Conservation (phyloP, 129 eudicot species). For the Flaveria brownii region DNA sequence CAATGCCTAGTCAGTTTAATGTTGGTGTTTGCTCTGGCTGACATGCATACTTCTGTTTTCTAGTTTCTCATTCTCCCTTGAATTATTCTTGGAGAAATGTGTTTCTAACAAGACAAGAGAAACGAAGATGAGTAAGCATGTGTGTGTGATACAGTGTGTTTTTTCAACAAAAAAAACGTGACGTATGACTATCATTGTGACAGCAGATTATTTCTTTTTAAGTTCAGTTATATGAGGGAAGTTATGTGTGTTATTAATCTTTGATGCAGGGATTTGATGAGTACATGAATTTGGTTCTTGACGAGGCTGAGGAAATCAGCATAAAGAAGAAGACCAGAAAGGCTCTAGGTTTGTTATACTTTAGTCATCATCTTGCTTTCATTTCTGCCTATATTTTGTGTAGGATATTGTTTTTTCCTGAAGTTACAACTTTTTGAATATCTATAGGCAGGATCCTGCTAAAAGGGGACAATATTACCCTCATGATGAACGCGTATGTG, state of each 20-base stretch:
- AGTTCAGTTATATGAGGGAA: neutral
- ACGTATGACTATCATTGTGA: neutral
- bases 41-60: neutral
- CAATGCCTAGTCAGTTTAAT: neutral
- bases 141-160: neutral
- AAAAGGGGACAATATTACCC: constrained; percentile 72
- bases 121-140: neutral
- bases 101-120: neutral
- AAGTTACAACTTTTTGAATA: constrained; percentile 5
- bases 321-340: constrained; percentile 75
- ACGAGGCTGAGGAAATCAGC: constrained; percentile 82
- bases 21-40: neutral
- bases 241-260: neutral
- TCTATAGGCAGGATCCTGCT: constrained; percentile 61
- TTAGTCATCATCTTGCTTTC: neutral
- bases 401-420: neutral
- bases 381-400: neutral
- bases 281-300: constrained; percentile 83
- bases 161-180: neutral
- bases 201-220: neutral
- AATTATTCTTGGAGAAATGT: neutral
- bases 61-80: neutral
- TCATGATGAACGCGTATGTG: constrained; percentile 74
- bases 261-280: constrained; percentile 61
- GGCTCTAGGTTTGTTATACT: constrained; percentile 48